Conservation (phyloP, 768 basidiomycete genomes). For the Suillus tomentosus region DNA sequence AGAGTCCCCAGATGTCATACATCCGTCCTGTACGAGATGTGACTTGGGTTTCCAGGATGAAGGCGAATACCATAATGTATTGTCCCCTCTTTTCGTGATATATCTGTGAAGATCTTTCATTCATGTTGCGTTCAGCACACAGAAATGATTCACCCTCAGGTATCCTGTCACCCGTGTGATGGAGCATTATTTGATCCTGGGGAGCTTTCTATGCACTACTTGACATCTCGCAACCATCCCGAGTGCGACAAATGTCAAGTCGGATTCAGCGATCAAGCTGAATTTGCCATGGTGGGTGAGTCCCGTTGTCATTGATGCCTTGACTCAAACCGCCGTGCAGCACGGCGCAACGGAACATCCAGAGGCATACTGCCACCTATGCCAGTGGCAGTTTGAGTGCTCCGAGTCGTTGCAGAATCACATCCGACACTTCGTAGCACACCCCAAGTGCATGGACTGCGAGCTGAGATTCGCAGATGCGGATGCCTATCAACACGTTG, state of each 20-base stretch:
- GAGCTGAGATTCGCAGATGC: constrained; percentile 43
- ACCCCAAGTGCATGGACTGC: constrained; percentile 49
- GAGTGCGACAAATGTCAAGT: constrained; percentile 28
- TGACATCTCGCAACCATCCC: constrained; percentile 29
- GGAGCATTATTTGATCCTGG: constrained; percentile 24
- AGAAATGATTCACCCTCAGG: constrained; percentile 37
- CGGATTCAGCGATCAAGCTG: constrained; percentile 30
- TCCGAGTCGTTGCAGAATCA: constrained; percentile 40
- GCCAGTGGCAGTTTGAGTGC: constrained; percentile 43
- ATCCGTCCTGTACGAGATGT: constrained; percentile 40
- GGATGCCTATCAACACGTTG: constrained; percentile 39
- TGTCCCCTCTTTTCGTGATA: constrained; percentile 11
- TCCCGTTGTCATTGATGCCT: constrained; percentile 2
- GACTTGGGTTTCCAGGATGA: constrained; percentile 37
- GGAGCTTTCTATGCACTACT: constrained; percentile 29
- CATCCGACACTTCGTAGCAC: constrained; percentile 41
- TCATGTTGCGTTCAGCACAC: constrained; percentile 37
- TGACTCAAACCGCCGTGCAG: constrained; percentile 23
- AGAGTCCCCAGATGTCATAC: constrained; percentile 34
- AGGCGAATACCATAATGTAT: constrained; percentile 30
- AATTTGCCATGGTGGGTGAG: constrained; percentile 30
- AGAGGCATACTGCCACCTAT: constrained; percentile 36
- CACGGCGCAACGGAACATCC: constrained; percentile 35
- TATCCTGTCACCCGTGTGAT: constrained; percentile 35
- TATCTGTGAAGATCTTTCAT: constrained; percentile 1